phyloP scores from a whole-genome alignment of 495 filamentous ascomycete genomes.

The Hypoxylon fragiforme region DNA sequence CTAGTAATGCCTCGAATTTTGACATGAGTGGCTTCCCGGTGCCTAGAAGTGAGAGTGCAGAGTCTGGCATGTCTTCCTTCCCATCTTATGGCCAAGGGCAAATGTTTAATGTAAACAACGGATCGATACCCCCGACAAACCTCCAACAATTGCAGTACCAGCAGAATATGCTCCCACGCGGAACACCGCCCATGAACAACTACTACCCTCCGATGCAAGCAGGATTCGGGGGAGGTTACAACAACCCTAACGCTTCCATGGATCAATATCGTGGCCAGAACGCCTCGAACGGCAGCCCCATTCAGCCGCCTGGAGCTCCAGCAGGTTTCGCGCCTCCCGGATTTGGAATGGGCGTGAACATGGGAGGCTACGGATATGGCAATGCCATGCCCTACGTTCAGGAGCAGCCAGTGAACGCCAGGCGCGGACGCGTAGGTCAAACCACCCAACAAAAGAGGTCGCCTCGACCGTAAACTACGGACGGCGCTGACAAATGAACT shows the following conservation, averaged over 20 bases:
- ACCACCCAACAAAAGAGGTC: conserved; percentile 39
- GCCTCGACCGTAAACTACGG: conserved; percentile 29
- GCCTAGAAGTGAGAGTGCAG: conserved; percentile 60
- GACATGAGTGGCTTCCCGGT: conserved; percentile 54
- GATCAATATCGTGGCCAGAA: conserved; percentile 55
- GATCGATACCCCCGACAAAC: conserved; percentile 51
- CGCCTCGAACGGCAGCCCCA: conserved; percentile 49
- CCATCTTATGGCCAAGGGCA: conserved; percentile 52
- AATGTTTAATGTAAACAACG: conserved; percentile 55
- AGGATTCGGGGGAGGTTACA: conserved; percentile 52
- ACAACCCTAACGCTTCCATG: conserved; percentile 46
- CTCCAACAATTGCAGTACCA: conserved; percentile 62
- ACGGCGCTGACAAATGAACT: conserved; percentile 31
- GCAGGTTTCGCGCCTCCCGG: conserved; percentile 50
- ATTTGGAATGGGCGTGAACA: conserved; percentile 53
- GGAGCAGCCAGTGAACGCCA: conserved; percentile 52
- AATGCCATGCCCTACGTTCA: conserved; percentile 52
- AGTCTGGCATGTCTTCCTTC: conserved; percentile 58
- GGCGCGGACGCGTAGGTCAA: conserved; percentile 58
- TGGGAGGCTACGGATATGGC: conserved; percentile 50
- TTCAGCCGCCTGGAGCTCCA: conserved; percentile 43
- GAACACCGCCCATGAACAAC: conserved; percentile 54
- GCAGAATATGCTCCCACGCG: conserved; percentile 58
- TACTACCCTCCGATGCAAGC: conserved; percentile 53
- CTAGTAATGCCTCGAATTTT: conserved; percentile 39